A percentile compares a stretch with the other conserved stretches of the same genome.
phyloP scores from a whole-genome alignment of 441 rosid genomes.

The Brassica balearica region DNA sequence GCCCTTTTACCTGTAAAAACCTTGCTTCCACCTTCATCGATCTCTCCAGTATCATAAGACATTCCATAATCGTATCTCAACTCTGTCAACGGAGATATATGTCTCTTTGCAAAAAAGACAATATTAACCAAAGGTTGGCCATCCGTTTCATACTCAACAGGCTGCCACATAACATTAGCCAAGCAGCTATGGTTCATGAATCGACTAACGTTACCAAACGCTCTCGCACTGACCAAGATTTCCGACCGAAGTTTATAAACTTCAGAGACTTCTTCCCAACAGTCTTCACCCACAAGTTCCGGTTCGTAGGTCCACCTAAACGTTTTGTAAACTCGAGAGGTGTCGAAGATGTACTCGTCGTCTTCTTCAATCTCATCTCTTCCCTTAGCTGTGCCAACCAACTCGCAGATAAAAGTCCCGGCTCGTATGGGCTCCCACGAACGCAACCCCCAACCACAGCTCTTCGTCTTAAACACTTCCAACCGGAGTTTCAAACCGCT shows the following conservation, averaged over 20 bases:
- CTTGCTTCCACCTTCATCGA: background rate
- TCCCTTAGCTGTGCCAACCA: background rate
- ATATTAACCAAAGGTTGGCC: background rate
- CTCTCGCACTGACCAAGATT: background rate
- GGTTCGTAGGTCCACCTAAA: background rate
- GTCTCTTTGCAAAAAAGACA: background rate
- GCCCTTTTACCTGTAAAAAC: background rate
- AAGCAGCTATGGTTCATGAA: background rate
- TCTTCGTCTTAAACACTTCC: conserved; percentile 33
- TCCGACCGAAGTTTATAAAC: background rate
- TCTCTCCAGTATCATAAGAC: background rate
- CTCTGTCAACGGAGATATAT: conserved; percentile 31
- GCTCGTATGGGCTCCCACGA: conserved; percentile 54
- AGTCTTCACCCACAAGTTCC: background rate
- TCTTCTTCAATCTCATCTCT: background rate
- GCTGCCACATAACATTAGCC: background rate
- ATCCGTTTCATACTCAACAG: background rate
- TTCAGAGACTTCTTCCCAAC: background rate
- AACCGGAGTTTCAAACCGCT: conserved; percentile 17
- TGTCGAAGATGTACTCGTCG: background rate
- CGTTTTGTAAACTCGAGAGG: background rate
- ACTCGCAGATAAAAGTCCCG: conserved; percentile 35
- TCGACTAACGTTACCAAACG: background rate
- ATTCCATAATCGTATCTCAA: conserved; percentile 53
- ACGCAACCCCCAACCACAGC: conserved; percentile 39